Percentiles rank a stretch among this genome's conserved stretches.
Evolutionary conservation across 2,329 filamentous ascomycete species (phyloP).

Genomic region (Penicillium griseofulvum): DNA sequence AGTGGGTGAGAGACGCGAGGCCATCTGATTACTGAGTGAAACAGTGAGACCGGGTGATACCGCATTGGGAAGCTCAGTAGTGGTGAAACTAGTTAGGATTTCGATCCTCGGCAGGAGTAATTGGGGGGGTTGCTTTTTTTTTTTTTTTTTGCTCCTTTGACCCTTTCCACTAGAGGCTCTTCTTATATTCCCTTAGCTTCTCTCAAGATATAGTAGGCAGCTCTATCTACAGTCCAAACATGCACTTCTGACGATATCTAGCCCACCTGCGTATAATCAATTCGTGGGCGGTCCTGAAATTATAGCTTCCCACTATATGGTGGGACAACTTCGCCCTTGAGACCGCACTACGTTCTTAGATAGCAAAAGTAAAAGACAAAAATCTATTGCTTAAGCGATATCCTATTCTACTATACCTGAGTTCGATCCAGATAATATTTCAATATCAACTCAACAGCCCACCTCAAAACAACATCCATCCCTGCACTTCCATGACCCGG

Average conservation of each 20-base stretch:
- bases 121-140: not conserved
- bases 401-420: not conserved
- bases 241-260: too few species aligned
- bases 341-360: not conserved
- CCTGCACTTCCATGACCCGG: slow-evolving; percentile 55
- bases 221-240: too few species aligned
- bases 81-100: not conserved
- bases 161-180: not conserved
- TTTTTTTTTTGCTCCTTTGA: not conserved
- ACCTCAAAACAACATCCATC: slow-evolving; percentile 63
- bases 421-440: slow-evolving; percentile 19
- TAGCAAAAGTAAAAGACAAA: not conserved
- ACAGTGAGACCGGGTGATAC: not conserved
- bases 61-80: not conserved
- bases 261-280: too few species aligned
- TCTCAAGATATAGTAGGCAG: not conserved
- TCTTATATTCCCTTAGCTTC: not conserved
- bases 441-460: slow-evolving; percentile 66
- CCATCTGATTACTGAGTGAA: too few species aligned
- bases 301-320: too few species aligned
- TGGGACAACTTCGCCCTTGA: too few species aligned
- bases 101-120: not conserved
- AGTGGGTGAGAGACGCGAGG: too few species aligned
- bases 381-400: not conserved
- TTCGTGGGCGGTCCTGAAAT: too few species aligned